Conservation (phyloP, 805 yeast genomes). For the Candida incommunis region DNA sequence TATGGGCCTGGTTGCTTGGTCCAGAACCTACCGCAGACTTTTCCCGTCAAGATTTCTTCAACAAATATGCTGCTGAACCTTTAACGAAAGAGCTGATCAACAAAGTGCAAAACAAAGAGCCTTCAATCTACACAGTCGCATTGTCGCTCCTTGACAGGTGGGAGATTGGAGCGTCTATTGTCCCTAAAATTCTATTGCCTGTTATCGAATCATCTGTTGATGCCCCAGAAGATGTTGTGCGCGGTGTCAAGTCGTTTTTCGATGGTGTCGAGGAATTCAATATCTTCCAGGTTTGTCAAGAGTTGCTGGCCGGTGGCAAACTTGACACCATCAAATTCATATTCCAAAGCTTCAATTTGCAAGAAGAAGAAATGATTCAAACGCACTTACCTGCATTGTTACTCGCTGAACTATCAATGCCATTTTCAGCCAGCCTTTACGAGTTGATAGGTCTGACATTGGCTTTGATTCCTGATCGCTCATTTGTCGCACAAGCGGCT, state of each 20-base stretch:
- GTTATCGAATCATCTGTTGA: conserved; percentile 25
- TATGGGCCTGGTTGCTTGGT: conserved; percentile 89
- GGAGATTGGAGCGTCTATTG: conserved; percentile 74
- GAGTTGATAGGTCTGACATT: background rate
- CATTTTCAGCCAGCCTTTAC: background rate
- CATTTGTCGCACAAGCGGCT: background rate
- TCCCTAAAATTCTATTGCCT: conserved; percentile 59
- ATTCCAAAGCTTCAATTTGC: conserved; percentile 50
- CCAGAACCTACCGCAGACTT: conserved; percentile 35
- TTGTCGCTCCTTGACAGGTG: conserved; percentile 78
- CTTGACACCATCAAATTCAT: conserved; percentile 44
- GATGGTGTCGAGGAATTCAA: conserved; percentile 72
- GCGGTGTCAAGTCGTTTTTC: conserved; percentile 55
- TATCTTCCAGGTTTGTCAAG: conserved; percentile 58
- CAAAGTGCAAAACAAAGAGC: conserved; percentile 16
- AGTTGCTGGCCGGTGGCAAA: conserved; percentile 24
- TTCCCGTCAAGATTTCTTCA: conserved; percentile 42
- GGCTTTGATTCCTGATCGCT: background rate
- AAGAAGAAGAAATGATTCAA: conserved; percentile 75
- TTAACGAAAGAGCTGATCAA: conserved; percentile 41
- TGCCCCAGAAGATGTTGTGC: conserved; percentile 32
- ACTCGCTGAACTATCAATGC: conserved; percentile 19
- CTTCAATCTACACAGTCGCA: conserved; percentile 47
- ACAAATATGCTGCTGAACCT: conserved; percentile 35
- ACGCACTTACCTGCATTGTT: conserved; percentile 65